These are phyloP conservation scores for Eucalyptus viminalis DNA, from an alignment of 345 rosid species.

Conservation along the genomic window DNA sequence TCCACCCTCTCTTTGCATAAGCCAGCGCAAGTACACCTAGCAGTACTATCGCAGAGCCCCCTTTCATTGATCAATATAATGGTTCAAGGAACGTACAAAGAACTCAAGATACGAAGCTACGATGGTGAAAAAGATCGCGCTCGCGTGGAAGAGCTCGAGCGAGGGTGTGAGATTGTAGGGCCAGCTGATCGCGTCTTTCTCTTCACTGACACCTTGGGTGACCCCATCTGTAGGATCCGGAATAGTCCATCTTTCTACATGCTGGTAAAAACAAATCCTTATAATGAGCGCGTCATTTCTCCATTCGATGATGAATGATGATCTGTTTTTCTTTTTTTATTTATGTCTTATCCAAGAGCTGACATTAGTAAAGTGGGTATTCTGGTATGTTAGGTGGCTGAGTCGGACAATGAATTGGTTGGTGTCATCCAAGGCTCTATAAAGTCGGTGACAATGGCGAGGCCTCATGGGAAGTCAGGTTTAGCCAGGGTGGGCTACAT, in stretches of 20 bases:
- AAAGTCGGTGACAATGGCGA: constrained; percentile 39
- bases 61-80: neutral
- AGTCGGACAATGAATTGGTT: constrained; percentile 39
- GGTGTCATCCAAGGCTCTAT: constrained; percentile 77
- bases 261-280: constrained; percentile 37
- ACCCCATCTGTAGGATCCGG: constrained; percentile 80
- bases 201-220: constrained; percentile 69
- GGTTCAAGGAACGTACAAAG: neutral
- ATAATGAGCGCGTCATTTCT: neutral
- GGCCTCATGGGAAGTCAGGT: constrained; percentile 3
- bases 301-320: neutral
- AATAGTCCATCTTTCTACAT: constrained; percentile 54
- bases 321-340: neutral
- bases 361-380: neutral
- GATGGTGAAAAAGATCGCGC: constrained; percentile 34
- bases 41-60: neutral
- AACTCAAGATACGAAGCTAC: constrained; percentile 40
- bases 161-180: constrained; percentile 61
- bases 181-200: constrained; percentile 38
- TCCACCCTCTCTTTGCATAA: neutral
- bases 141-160: constrained; percentile 42
- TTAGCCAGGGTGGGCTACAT: constrained; percentile 51
- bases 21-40: neutral
- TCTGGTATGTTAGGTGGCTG: constrained; percentile 36
- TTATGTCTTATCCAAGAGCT: neutral